Base-by-base conservation (phyloP, 2,329 filamentous ascomycete genomes). In the Ceratocystis papillata region DNA sequence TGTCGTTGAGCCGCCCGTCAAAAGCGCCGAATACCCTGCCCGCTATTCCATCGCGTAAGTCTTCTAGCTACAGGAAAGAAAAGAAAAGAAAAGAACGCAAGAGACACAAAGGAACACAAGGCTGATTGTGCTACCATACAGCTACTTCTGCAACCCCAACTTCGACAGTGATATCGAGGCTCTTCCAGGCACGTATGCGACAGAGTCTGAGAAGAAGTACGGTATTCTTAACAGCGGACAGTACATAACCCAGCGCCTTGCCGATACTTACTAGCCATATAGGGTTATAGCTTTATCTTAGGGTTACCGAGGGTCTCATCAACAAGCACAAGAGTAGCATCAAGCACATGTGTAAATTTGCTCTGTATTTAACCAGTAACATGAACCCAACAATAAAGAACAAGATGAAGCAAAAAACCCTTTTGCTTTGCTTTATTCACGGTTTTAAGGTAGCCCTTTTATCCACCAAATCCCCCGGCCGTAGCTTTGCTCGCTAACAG, bases 91-190 rank as follows among this genome's bases (percentile, higher is more conserved):
- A 53, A 7, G 20, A 57, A 37, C 5, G 5, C 15, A 3, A 15
- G 22, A 37, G 12, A 2, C 37, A 41, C 37, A 41, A 12, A 12
- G 10, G 28, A 33, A 3, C 4, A 17, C 28, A 17, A 59, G 55
- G 28, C 55, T 59, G 6, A 59, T 28, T 3, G 1, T n/a, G 30
- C 30, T 5, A 59, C 17, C 5, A 41, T 15, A 63, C 59, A 83
- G 81, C 2, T 95, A 95, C 77, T 95, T 96, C 74, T 95, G 90
- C 79, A 93, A 95, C 71, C 90, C 90, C 7, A 91, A 95, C 73
- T 87, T 84, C 73, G 83, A 88, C 68, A 83, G 81, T 70, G 77
- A 82, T 65, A 95, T 96, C 69, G 88, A 94, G 70, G 89, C 87
- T 1, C 83, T 96, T 57, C 90, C 90, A 0, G 88, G 89, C 0